These are phyloP conservation scores for Zygosaccharomyces bisporus DNA, from an alignment of 805 yeast species.

Conservation along the genomic window DNA sequence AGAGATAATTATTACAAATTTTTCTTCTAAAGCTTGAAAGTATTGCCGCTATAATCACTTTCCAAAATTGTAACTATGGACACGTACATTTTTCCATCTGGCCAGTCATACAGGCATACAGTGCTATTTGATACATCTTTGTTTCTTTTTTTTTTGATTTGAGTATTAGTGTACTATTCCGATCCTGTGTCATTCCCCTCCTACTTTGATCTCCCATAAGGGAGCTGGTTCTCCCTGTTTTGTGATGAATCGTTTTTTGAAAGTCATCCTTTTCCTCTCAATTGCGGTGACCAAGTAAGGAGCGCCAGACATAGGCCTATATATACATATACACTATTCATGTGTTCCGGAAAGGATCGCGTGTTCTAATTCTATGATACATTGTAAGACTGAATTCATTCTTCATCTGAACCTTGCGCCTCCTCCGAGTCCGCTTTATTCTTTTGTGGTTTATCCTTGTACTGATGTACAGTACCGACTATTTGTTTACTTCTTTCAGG, in stretches of 20 bases:
- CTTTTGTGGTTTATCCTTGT: slow-evolving; percentile 33
- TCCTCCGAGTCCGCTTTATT: slow-evolving; percentile 10
- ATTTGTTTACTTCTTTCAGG: slow-evolving; percentile 86
- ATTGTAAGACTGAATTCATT: background rate
- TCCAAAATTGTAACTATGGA: background rate
- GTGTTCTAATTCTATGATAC: slow-evolving; percentile 1
- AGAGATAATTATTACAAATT: background rate
- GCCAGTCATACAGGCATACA: background rate
- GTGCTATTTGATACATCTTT: slow-evolving; percentile 1
- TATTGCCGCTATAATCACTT: background rate
- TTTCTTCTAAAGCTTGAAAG: background rate
- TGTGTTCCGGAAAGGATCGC: slow-evolving; percentile 9
- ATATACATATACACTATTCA: slow-evolving; percentile 12
- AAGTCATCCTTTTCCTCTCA: background rate
- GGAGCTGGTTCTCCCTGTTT: slow-evolving; percentile 27
- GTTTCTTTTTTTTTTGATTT: slow-evolving; percentile 2
- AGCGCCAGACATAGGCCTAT: slow-evolving; percentile 4
- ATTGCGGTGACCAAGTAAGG: background rate
- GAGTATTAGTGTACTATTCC: background rate
- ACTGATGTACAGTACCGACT: slow-evolving; percentile 70
- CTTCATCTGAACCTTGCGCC: too few species aligned
- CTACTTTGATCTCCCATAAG: slow-evolving; percentile 9
- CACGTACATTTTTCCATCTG: background rate
- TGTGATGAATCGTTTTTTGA: background rate
- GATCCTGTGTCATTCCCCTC: background rate